Evolutionary conservation across 2,329 filamentous ascomycete genomes (phyloP), one percentile per base, ranked within the genome.

Genomic region (Ilyonectria sp.): DNA sequence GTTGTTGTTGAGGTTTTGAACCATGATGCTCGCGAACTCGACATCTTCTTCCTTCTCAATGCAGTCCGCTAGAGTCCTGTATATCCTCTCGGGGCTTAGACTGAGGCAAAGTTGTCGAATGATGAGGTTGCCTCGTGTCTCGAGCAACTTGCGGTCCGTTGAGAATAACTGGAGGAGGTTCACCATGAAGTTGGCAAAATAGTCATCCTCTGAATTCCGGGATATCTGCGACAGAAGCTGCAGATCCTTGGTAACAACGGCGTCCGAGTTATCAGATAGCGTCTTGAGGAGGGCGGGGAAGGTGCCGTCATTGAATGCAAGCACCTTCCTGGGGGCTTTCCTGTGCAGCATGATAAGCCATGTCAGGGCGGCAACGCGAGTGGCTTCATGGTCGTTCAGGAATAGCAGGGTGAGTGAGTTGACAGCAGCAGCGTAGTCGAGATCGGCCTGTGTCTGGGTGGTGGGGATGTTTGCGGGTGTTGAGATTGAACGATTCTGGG

Each of bases 1-100:
- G 76, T 99, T 99, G 81, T 99, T 99, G 83, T 99, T 99, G 59
- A 99, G 86, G 76, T 98, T 98, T 80, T 99, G 96, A 33, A 99
- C 94, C 96, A 99, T 99, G 75, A 99, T 98, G 78, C 95, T 98
- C 17, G 96, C 95, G 81, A 99, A 99, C 79, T 99, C 97, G 47
- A 99, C 90, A 78, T 99, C 96, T 82, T 98, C 96, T 80, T 99
- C 96, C 77, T 95, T 97, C 80, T 98, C 96, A 10, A 99, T 93
- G 74, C 96, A 98, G 75, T 99, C 96, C 29, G 96, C 97, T 70
- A 99, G 86, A 2, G 94, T 98, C 35, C 96, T 91, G 77, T 98
- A 99, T 65, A 99, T 99, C 52, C 95, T 90, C 79, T 99, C 96
- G 0, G 96, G 93, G 71, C 95, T 98, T 31, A 99, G 86, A 67